Percentiles rank a stretch among this genome's conserved stretches.
Conservation (phyloP, 331 rosid genomes). For the Saraca asoca region DNA sequence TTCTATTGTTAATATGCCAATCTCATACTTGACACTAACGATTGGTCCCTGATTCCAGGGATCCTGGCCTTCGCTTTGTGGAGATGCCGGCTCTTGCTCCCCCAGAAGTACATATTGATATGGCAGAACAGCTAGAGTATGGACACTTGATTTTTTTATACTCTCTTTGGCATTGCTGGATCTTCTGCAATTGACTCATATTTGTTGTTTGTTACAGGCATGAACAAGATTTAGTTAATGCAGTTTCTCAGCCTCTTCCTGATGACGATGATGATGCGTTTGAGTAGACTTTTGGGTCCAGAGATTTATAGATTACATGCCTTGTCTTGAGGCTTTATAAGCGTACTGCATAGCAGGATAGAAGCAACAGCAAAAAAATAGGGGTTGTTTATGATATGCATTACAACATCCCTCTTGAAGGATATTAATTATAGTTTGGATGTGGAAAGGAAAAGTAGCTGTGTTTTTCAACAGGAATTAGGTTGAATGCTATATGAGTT, state of each 20-base stretch:
- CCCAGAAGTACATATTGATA: conserved; percentile 55
- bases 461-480: too few relatives aligned
- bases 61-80: conserved; percentile 58
- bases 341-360: neutral
- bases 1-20: neutral
- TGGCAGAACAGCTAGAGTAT: conserved; percentile 54
- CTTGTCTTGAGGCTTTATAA: neutral
- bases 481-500: too few relatives aligned
- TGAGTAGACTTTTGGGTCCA: conserved; percentile 16
- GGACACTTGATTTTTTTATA: neutral
- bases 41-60: conserved; percentile 42
- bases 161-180: neutral
- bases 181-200: neutral
- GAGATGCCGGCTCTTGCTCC: conserved; percentile 87
- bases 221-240: conserved; percentile 50
- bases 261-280: conserved; percentile 65
- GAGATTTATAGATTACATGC: neutral
- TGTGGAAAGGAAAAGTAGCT: too few relatives aligned
- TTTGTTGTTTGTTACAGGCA: conserved; percentile 44
- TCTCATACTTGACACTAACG: neutral
- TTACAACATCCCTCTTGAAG: too few relatives aligned
- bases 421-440: too few relatives aligned
- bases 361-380: neutral
- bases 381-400: too few relatives aligned
- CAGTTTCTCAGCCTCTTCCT: conserved; percentile 64